Evolutionary conservation across 306 rosid species (phyloP), one percentile per base, ranked within the genome.

Genomic region (Aeschynomene evenia): DNA sequence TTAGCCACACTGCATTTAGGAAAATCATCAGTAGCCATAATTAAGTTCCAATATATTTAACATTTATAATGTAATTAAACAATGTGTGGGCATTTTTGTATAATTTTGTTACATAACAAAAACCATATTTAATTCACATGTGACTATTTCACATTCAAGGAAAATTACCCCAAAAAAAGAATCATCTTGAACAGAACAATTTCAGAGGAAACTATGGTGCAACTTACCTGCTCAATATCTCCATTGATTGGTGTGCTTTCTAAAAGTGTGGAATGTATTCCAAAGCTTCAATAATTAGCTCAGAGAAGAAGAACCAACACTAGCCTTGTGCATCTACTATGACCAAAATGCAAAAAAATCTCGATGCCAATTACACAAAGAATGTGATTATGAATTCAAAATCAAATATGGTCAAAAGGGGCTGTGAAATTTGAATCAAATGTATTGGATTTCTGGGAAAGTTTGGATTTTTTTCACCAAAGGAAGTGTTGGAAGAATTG

Each of bases 181-280:
- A 33, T 13, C 10, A 21, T 36, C n/a, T 55, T 28, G 20, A 48
- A 19, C 14, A 15, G 42, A 56, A 28, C 12, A 29, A 29, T 18
- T 62, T 52, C 18, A 37, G 16, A 36, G 43, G 58, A 68, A 29
- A 43, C 9, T 50, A 22, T 50, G 54, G 26, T 46, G 58, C 58
- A 79, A 89, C 91, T 73, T 50, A 90, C 98, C 77, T 88, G 93
- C 53, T 88, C 96, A 74, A 81, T 16, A 83, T 86, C 96, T 89
- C 88, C 96, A 86, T 92, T 74, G 92, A 82, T 76, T 66, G 85
- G 34, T 84, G 53, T 61, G 81, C 56, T 85, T 70, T 76, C 80
- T 71, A 60, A 45, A 54, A n/a, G 2, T 18, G 50, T 28, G n/a
- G 18, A 40, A 61, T 68, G 21, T 60, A 34, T 45, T 21, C 9